Evolutionary conservation across 148 eudicot genomes (phyloP).

Genomic region (Diospyros lotus): DNA sequence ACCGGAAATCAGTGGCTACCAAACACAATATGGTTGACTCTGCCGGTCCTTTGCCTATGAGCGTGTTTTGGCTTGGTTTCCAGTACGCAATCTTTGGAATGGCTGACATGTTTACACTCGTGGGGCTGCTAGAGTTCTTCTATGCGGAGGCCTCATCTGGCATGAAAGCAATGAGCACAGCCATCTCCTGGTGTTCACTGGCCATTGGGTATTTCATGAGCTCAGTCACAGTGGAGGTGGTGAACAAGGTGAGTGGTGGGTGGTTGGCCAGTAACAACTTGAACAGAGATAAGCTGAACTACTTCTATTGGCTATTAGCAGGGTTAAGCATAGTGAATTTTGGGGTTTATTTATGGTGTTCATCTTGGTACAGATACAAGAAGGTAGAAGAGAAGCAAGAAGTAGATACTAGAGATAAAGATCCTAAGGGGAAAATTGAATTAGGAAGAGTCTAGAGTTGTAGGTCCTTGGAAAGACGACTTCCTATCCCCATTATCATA

Average conservation of each 20-base stretch:
- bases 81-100: slow-evolving; percentile 43
- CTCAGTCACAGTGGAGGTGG: slow-evolving; percentile 39
- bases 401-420: slow-evolving; percentile 2
- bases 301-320: slow-evolving; percentile 45
- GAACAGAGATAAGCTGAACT: slow-evolving; percentile 41
- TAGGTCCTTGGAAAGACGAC: background rate
- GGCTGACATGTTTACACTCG: slow-evolving; percentile 50
- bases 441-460: slow-evolving; percentile 2
- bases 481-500: background rate
- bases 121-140: slow-evolving; percentile 45
- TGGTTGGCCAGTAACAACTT: slow-evolving; percentile 44
- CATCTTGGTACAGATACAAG: slow-evolving; percentile 49
- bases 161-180: slow-evolving; percentile 40
- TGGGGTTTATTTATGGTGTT: slow-evolving; percentile 35
- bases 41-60: slow-evolving; percentile 31
- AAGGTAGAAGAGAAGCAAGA: slow-evolving; percentile 16
- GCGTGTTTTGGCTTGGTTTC: slow-evolving; percentile 39
- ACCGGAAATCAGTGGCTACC: slow-evolving; percentile 23
- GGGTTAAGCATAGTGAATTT: slow-evolving; percentile 37
- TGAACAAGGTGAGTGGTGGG: slow-evolving; percentile 47
- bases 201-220: slow-evolving; percentile 42
- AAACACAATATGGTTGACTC: slow-evolving; percentile 30
- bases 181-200: slow-evolving; percentile 45
- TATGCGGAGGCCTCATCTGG: slow-evolving; percentile 41
- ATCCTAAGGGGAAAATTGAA: slow-evolving; percentile 9